Base-by-base conservation (phyloP, 1,284 basidiomycete species). In the Ceratobasidium sp. region DNA sequence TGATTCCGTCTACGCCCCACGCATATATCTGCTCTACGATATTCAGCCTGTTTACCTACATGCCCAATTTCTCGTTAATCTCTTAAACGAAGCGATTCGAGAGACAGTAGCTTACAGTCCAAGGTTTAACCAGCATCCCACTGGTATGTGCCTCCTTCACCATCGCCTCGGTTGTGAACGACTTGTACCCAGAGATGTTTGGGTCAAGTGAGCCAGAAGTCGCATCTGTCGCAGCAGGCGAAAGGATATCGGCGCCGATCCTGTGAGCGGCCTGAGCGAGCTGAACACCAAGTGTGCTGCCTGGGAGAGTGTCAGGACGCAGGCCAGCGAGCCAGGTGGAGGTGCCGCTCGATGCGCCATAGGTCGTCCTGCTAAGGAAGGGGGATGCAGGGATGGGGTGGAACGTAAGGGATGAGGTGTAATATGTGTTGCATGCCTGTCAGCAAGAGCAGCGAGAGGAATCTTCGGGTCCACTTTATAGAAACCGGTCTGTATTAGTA, bases 81-180 rank as follows among this genome's bases (percentile, higher is more conserved):
- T 8, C 43, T 18, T 26, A 54, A 18, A 26, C 52, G 32, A 46
- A 41, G 44, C 44, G 21, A 8, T 28, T 21, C 9, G 21, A 71
- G 28, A 32, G 21, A 30, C 66, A n/a, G 30, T 62, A 23, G 82
- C 88, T 78, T 75, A 91, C 89, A 18, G 91, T 93, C 87, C 89
- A 94, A 4, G 91, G 89, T 75, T 88, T 87, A 62, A 94, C 89
- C 16, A 79, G 76, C 78, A 93, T 79, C 1, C 88, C 89, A 21
- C 91, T 83, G 46, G 83, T 76, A 78, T 92, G 90, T 0, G 91
- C 88, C 70, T 84, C 83, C 50, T 86, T 82, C 41, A 94, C 84
- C 91, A 93, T 92, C 30, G 84, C 85, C 77, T 84, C 81, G 2
- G 89, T 91, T 2, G 87, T 88, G 78, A 93, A 92, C 1, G 87